Percentiles rank a stretch among this genome's conserved stretches.
Evolutionary conservation across 1,139 yeast species (phyloP).

Genomic region (Eremothecium coryli): DNA sequence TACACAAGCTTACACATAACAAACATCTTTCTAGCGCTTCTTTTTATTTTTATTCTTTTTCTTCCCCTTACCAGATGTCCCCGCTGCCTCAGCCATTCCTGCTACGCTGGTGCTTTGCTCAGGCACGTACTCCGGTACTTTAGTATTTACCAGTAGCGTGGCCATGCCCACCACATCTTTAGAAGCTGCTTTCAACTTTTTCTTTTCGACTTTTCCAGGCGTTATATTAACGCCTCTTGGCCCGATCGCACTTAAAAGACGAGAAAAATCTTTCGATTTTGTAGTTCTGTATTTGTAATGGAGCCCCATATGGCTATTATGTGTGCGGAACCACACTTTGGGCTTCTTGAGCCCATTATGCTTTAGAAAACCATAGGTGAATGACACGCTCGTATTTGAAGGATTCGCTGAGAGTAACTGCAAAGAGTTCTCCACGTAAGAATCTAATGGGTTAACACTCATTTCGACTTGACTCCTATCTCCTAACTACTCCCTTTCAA

Average conservation of each 20-base stretch:
- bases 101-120: conserved; percentile 9
- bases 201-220: conserved; percentile 18
- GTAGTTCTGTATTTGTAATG: conserved; percentile 53
- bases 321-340: conserved; percentile 54
- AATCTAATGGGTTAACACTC: conserved; percentile 35
- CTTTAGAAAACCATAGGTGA: conserved; percentile 35
- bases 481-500: conserved; percentile 15
- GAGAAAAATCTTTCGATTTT: conserved; percentile 68
- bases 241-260: conserved; percentile 73
- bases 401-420: conserved; percentile 43
- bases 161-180: conserved; percentile 24
- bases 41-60: conserved; percentile 13
- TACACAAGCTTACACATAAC: too few relatives aligned
- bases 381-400: conserved; percentile 38
- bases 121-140: conserved; percentile 20
- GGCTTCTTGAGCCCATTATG: conserved; percentile 25
- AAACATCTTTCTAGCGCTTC: too few relatives aligned
- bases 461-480: background rate
- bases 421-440: conserved; percentile 41
- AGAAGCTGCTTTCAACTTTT: conserved; percentile 9
- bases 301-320: conserved; percentile 61
- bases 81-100: background rate
- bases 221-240: conserved; percentile 55
- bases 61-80: conserved; percentile 6
- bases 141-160: conserved; percentile 24